These are phyloP conservation scores for Trichoderma semiorbis DNA, from an alignment of 2,329 filamentous ascomycete genomes.

Conservation along the genomic window DNA sequence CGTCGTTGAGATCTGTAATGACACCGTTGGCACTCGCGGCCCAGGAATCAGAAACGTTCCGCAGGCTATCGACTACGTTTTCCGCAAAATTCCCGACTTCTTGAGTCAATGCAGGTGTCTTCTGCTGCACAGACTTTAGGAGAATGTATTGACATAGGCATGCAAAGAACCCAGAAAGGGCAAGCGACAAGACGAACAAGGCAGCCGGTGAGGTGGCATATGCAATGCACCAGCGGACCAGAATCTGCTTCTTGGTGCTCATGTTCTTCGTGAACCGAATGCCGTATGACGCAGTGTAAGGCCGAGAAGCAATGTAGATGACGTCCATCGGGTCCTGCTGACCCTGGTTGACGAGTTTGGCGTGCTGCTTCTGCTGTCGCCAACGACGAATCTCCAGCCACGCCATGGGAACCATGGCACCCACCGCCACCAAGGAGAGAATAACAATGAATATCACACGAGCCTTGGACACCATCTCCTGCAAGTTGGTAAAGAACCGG, in stretches of 20 bases:
- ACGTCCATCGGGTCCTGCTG: conserved; percentile 80
- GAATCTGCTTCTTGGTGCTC: conserved; percentile 62
- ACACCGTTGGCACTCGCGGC: conserved; percentile 70
- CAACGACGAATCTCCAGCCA: conserved; percentile 77
- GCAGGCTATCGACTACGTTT: conserved; percentile 68
- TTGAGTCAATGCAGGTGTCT: conserved; percentile 70
- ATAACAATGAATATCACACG: conserved; percentile 74
- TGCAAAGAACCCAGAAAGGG: conserved; percentile 74
- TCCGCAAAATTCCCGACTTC: conserved; percentile 78
- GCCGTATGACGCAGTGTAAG: conserved; percentile 69
- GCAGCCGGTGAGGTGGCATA: conserved; percentile 84
- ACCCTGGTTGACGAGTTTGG: conserved; percentile 61
- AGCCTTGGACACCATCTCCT: conserved; percentile 62
- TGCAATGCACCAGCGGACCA: conserved; percentile 78
- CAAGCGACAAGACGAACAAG: conserved; percentile 81
- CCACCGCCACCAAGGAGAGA: conserved; percentile 65
- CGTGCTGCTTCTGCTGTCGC: conserved; percentile 66
- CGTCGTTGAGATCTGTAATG: conserved; percentile 65
- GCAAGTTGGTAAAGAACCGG: conserved; percentile 75
- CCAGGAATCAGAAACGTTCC: conserved; percentile 73
- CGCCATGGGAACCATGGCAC: conserved; percentile 74
- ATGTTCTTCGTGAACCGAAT: conserved; percentile 67
- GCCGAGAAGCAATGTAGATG: conserved; percentile 81
- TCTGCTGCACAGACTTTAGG: conserved; percentile 67
- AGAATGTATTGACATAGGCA: conserved; percentile 80